A percentile compares a stretch with the other conserved stretches of the same genome.
Conservation (phyloP, 2,329 filamentous ascomycete species). For the Penicillium olsonii region DNA sequence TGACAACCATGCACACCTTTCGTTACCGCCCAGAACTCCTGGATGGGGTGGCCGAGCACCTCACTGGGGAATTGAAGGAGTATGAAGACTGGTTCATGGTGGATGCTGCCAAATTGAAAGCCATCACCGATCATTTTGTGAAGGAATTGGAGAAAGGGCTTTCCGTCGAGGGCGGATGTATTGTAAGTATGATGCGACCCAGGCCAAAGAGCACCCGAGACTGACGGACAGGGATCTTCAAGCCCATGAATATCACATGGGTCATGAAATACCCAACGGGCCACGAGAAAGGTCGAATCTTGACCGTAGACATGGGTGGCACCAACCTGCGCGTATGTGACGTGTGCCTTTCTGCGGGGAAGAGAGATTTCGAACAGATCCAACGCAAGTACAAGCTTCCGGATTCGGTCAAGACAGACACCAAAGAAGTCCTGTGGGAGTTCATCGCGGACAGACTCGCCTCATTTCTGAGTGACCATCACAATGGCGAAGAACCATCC, state of each 20-base stretch:
- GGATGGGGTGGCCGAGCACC: conserved; percentile 65
- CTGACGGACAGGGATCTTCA: conserved; percentile 3
- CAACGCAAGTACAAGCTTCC: conserved; percentile 88
- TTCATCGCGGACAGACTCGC: conserved; percentile 82
- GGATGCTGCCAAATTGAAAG: conserved; percentile 71
- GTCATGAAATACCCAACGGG: conserved; percentile 77
- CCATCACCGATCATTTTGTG: conserved; percentile 83
- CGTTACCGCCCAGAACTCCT: conserved; percentile 21
- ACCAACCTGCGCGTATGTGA: conserved; percentile 89
- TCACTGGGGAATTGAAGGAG: conserved; percentile 70
- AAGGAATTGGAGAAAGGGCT: conserved; percentile 77
- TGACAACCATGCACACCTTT: conserved; percentile 13
- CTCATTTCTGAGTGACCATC: conserved; percentile 76
- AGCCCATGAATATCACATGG: conserved; percentile 95
- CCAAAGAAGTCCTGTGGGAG: conserved; percentile 78
- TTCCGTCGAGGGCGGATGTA: conserved; percentile 77
- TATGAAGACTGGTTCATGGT: conserved; percentile 79
- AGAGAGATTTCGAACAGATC: conserved; percentile 79
- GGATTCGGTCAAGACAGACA: conserved; percentile 76
- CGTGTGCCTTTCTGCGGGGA: conserved; percentile 74
- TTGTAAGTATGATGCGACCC: conserved; percentile 66
- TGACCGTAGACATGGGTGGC: conserved; percentile 87
- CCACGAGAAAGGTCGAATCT: conserved; percentile 74
- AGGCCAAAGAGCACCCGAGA: too few species aligned
- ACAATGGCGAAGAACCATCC: conserved; percentile 47